phyloP scores from a whole-genome alignment of 768 basidiomycete genomes.

The Amanita pallidorosea region DNA sequence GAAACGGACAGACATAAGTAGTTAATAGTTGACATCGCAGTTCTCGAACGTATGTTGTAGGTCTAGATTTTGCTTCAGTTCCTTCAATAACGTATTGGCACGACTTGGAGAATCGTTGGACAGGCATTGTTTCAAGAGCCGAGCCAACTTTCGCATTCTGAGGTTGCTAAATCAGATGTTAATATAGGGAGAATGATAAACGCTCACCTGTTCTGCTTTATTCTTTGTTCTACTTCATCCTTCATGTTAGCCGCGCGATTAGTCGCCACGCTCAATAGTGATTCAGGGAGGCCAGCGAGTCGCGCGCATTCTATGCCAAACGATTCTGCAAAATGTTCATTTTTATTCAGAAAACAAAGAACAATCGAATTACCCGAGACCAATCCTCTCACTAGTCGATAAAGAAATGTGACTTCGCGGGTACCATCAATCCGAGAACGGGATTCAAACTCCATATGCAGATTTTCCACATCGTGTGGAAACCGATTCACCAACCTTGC shows the following conservation, averaged over 20 bases:
- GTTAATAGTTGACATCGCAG: not conserved
- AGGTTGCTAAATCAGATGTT: not conserved
- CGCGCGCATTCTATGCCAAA: conserved; percentile 92
- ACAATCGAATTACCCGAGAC: conserved; percentile 34
- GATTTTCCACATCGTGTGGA: conserved; percentile 54
- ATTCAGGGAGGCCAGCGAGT: conserved; percentile 72
- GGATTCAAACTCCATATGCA: conserved; percentile 81
- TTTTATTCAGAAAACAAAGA: not conserved
- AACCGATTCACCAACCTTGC: conserved; percentile 48
- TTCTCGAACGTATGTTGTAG: not conserved
- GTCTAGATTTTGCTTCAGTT: conserved; percentile 17
- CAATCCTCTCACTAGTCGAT: conserved; percentile 60
- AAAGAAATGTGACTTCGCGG: conserved; percentile 81
- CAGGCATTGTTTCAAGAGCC: conserved; percentile 18
- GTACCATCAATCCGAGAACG: conserved; percentile 61
- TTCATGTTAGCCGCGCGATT: conserved; percentile 46
- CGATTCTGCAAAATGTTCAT: conserved; percentile 35
- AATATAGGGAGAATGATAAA: not conserved
- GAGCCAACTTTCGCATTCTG: conserved; percentile 16
- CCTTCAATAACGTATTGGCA: conserved; percentile 7
- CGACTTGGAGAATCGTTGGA: conserved; percentile 8
- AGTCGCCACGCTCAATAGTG: conserved; percentile 52
- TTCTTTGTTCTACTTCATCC: conserved; percentile 36
- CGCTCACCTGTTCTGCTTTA: conserved; percentile 38
- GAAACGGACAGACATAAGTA: conserved; percentile 14